Percentiles rank a stretch among this genome's conserved stretches.
Conservation (phyloP, 2,329 filamentous ascomycete genomes). For the Dactylonectria macrodidyma region DNA sequence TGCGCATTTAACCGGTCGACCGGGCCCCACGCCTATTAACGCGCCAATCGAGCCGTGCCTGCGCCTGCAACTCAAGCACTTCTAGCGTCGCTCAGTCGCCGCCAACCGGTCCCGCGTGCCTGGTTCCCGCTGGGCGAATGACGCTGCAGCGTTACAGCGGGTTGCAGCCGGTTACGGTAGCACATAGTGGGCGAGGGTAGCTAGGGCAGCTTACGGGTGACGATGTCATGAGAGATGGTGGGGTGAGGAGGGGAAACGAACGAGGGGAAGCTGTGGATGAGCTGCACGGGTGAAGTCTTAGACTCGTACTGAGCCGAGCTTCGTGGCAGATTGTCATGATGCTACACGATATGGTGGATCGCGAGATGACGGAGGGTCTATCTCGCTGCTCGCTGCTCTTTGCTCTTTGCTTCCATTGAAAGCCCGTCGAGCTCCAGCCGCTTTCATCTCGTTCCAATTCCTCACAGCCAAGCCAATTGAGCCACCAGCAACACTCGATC, state of each 20-base stretch:
- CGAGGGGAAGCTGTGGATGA: constrained; percentile 20
- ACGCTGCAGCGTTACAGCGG: constrained; percentile 17
- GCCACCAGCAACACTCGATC: neutral
- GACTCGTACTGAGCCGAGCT: constrained; percentile 1
- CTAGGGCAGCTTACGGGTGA: constrained; percentile 24
- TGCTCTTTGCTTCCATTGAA: constrained; percentile 19
- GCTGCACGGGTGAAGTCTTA: constrained; percentile 41
- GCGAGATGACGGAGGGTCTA: constrained; percentile 22
- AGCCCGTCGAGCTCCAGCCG: constrained; percentile 25
- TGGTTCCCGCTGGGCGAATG: constrained; percentile 37
- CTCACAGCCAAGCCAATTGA: constrained; percentile 26
- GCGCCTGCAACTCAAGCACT: neutral
- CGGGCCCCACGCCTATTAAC: constrained; percentile 31
- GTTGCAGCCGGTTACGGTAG: constrained; percentile 2
- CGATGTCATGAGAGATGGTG: constrained; percentile 40
- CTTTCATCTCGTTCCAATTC: constrained; percentile 5
- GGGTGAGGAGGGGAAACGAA: constrained; percentile 41
- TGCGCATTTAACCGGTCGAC: constrained; percentile 41
- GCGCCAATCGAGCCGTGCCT: constrained; percentile 33
- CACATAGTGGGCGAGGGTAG: too few relatives aligned
- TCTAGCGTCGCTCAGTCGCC: constrained; percentile 19
- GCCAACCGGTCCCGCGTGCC: constrained; percentile 20
- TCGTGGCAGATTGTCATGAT: constrained; percentile 23
- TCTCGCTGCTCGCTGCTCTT: neutral
- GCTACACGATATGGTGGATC: constrained; percentile 38